Evolutionary conservation across 495 filamentous ascomycete species (phyloP).

Genomic region (Lindgomyces ingoldianus): DNA sequence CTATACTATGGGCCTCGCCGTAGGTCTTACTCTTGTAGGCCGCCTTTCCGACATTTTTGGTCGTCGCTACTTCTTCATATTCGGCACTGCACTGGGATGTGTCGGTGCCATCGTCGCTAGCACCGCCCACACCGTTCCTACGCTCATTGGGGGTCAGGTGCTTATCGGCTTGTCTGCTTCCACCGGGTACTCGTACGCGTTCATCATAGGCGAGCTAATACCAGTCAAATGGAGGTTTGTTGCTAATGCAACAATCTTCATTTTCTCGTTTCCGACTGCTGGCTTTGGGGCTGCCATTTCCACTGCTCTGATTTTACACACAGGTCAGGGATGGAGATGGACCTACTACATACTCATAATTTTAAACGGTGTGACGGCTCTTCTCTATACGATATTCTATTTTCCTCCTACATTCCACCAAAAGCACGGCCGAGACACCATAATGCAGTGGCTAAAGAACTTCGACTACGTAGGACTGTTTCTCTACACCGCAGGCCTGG

Average conservation of each 20-base stretch:
- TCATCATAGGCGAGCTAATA: conserved; percentile 36
- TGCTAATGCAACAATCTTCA: conserved; percentile 28
- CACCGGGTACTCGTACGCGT: conserved; percentile 23
- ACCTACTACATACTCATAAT: conserved; percentile 39
- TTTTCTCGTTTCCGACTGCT: conserved; percentile 25
- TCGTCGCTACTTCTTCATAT: conserved; percentile 42
- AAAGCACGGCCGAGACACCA: conserved; percentile 19
- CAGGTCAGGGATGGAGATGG: conserved; percentile 26
- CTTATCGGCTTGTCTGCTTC: conserved; percentile 32
- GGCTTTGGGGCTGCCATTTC: conserved; percentile 31
- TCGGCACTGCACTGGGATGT: conserved; percentile 34
- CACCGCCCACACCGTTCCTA: conserved; percentile 38
- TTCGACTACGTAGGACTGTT: conserved; percentile 31
- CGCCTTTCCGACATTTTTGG: conserved; percentile 45
- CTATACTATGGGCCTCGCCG: conserved; percentile 29
- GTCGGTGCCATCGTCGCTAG: conserved; percentile 41
- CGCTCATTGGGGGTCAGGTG: conserved; percentile 39
- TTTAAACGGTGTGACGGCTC: conserved; percentile 15
- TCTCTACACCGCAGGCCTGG: conserved; percentile 25
- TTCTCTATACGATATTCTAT: conserved; percentile 22
- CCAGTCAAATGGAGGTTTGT: conserved; percentile 32
- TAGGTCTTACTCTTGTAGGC: conserved; percentile 39
- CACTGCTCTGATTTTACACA: conserved; percentile 24
- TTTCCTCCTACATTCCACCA: conserved; percentile 34
- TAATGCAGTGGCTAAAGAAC: conserved; percentile 26